These are phyloP conservation scores for Apiospora rasikravindrae DNA, from an alignment of 2,329 filamentous ascomycete species.

Conservation along the genomic window DNA sequence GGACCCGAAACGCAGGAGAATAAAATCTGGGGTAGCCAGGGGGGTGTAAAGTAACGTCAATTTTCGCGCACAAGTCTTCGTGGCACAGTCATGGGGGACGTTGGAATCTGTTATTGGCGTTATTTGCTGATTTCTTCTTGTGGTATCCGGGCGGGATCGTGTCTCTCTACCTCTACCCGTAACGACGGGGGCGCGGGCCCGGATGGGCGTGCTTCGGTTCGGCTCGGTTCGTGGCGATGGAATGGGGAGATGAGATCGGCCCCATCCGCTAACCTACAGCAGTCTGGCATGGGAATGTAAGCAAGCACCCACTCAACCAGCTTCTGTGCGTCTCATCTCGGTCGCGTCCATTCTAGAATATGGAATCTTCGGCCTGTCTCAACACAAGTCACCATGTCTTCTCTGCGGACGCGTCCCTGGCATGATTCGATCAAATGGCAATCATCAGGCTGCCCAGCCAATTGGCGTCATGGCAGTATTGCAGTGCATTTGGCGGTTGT, in stretches of 20 bases:
- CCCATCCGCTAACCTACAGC: background rate
- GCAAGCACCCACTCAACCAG: no score
- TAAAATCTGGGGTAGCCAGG: background rate
- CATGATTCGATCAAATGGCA: background rate
- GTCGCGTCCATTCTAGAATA: background rate
- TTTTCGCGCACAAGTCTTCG: background rate
- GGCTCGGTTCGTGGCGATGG: background rate
- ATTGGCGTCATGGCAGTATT: background rate
- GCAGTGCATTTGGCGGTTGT: background rate
- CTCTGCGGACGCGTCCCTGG: no score
- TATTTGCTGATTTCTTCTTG: no score
- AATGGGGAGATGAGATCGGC: background rate
- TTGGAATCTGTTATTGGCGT: background rate
- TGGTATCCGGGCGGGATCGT: background rate
- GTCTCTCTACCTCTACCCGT: background rate
- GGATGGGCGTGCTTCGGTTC: background rate
- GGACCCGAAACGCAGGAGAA: background rate
- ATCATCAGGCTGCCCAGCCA: background rate
- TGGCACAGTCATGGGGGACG: background rate
- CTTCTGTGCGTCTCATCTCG: background rate
- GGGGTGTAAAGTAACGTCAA: background rate
- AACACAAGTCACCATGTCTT: background rate
- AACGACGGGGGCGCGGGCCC: background rate
- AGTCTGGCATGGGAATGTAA: no score
- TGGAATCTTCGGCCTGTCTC: background rate